Evolutionary conservation across 2,329 filamentous ascomycete species (phyloP), one percentile per base, ranked within the genome.

Genomic region (Penicillium sp.): DNA sequence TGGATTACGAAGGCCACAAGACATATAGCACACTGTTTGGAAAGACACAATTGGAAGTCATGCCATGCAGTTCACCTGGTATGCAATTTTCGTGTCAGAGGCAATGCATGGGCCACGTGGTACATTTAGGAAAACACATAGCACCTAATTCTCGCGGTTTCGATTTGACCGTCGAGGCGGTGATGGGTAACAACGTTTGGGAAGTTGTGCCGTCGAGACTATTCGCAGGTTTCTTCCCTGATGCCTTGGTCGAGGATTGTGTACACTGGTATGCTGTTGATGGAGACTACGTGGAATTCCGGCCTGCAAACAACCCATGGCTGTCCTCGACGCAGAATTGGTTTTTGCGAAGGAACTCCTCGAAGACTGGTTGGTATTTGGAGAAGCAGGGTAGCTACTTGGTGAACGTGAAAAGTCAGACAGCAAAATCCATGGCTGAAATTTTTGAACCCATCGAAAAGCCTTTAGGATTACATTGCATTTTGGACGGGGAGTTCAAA

Each of bases 251-350:
- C 1, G 50, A 79, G 1, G 64, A 78, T 0, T 80, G 75, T 56
- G 72, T 76, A 0, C 84, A 86, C 59, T 87, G 85, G 84, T 78
- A 82, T 49, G 66, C 81, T 23, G 3, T 71, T 1, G 47, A 65
- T 0, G 67, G 56, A 0, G 64, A 67, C 0, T 58, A 60, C 19
- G 56, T 80, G n/a, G 72, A 77, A 58, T 75, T 79, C 58, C 64
- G 74, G 5, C 71, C 69, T 8, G 53, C 69, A 7, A 49, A 60
- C 1, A 52, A 64, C 2, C 64, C 72, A 11, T 81, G 77, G 77
- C 45, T 8, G 7, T 63, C 67, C 4, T 4, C 50, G 0, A 49
- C 58, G 11, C 57, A 51, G 3, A 64, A 73, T 52, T 79, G 76
- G 73, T 58, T 35, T 21, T 30, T 66, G 45, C 23, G 46, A 29